A percentile compares a stretch with the other conserved stretches of the same genome.
These are phyloP conservation scores for Arachis hypogaea DNA, from an alignment of 306 rosid species.

Conservation along the genomic window DNA sequence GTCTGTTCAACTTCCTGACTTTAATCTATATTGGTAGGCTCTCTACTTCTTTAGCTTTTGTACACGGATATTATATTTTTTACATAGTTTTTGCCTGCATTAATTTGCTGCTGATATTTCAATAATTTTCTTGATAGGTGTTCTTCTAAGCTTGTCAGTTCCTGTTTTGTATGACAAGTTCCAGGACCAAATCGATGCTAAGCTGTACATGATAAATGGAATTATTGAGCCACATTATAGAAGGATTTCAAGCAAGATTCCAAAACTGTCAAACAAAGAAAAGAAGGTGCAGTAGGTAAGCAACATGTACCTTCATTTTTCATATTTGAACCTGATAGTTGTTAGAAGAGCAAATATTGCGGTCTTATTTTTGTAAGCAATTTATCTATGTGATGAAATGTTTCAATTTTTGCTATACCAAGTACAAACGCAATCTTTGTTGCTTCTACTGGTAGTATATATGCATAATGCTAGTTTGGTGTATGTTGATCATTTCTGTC, in stretches of 20 bases:
- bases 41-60: conserved; percentile 29
- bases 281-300: conserved; percentile 87
- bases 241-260: conserved; percentile 69
- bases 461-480: conserved; percentile 10
- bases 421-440: conserved; percentile 1
- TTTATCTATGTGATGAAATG: conserved; percentile 29
- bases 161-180: conserved; percentile 88
- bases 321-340: conserved; percentile 34
- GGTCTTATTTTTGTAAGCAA: conserved; percentile 9
- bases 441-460: conserved; percentile 26
- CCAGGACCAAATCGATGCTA: conserved; percentile 71
- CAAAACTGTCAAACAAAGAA: conserved; percentile 60
- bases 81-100: not conserved
- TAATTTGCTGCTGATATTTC: conserved; percentile 22
- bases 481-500: conserved; percentile 7
- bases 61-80: not conserved
- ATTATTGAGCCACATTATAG: conserved; percentile 53
- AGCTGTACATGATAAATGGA: conserved; percentile 54
- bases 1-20: conserved; percentile 75
- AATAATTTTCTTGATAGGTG: conserved; percentile 52
- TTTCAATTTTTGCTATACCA: conserved; percentile 11
- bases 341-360: conserved; percentile 26
- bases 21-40: conserved; percentile 71
- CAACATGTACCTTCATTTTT: conserved; percentile 29
- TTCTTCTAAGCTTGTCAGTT: conserved; percentile 80